Evolutionary conservation across 73 alveolate genomes (phyloP).

Genomic region (Paramecium sonneborni): DNA sequence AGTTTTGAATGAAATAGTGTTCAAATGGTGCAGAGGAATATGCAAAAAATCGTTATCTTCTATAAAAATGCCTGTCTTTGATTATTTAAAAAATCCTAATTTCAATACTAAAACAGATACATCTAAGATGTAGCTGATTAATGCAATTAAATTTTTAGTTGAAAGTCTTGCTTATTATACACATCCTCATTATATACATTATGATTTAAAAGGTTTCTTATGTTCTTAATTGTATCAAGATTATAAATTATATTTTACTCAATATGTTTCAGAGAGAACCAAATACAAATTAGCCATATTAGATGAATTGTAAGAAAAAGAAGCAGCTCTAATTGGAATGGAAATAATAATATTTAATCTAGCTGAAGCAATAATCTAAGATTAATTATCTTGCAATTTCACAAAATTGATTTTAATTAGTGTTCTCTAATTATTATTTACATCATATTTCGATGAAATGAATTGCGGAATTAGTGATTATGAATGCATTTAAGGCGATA

Average conservation of each 20-base stretch:
- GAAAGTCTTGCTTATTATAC: conserved; percentile 15
- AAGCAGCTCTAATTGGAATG: not conserved
- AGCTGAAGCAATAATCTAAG: not conserved
- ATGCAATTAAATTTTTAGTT: not conserved
- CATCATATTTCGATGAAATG: not conserved
- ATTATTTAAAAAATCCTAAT: not conserved
- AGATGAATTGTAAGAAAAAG: not conserved
- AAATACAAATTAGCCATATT: not conserved
- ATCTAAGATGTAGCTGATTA: not conserved
- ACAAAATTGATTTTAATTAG: not conserved
- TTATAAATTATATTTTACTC: not conserved
- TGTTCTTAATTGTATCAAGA: not conserved
- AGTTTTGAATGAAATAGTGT: not conserved
- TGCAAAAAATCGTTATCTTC: not conserved
- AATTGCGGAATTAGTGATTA: not conserved
- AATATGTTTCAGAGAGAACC: not conserved
- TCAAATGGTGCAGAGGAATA: not conserved
- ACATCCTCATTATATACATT: conserved; percentile 11
- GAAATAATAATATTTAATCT: not conserved
- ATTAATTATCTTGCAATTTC: not conserved
- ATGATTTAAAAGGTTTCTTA: not conserved
- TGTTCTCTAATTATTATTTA: not conserved
- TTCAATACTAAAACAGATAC: not conserved
- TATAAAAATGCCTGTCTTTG: conserved; percentile 4
- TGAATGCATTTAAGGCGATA: not conserved